Base-by-base conservation (phyloP, 306 rosid species). In the Cucurbita ficifolia region DNA sequence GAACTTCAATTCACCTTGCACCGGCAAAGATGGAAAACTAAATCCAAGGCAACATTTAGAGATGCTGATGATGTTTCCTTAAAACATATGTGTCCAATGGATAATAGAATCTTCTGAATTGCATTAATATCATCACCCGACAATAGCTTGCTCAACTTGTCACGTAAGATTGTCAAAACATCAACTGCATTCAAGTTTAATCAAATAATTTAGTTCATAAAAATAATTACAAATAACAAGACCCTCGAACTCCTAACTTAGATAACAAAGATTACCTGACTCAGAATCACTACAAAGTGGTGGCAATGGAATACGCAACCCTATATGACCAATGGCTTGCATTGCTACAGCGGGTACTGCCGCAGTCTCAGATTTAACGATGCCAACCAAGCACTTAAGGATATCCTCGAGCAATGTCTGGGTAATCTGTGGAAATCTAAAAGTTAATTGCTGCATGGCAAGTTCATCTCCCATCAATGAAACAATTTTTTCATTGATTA, bases 271-370 rank as follows among this genome's bases (percentile, higher is more conserved):
- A 39, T 72, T 80, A 88, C 98, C 94, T 76, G 96, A 75, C 82
- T 55, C 75, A 70, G 95, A 90, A 76, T 80, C 88, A 77, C 55
- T 74, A 82, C 18, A 40, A 70, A 89, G 74, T 70, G 83, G 78
- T 54, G 98, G 98, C 84, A 93, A 83, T 35, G 96, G 79, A 79
- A 77, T 74, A 65, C 89, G 83, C 78, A 93, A 78, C 73, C 96
- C 98, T 80, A 93, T 85, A 82, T 93, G 98, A 76, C 98, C 98
- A 24, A 93, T 74, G 21, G 97, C 98, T 84, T 93, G 96, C 92
- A 90, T 85, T 51, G 97, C 97, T 74, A 89, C 88, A 65, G 97
- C 85, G 73, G 96, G 91, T 52, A 93, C 77, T 46, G 85, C 78
- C 16, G 96, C 87, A 65, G 87, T 86, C 83, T 93, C 98, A 65